These are phyloP conservation scores for Citrullus mucosospermus DNA, from an alignment of 306 rosid species.

Conservation along the genomic window DNA sequence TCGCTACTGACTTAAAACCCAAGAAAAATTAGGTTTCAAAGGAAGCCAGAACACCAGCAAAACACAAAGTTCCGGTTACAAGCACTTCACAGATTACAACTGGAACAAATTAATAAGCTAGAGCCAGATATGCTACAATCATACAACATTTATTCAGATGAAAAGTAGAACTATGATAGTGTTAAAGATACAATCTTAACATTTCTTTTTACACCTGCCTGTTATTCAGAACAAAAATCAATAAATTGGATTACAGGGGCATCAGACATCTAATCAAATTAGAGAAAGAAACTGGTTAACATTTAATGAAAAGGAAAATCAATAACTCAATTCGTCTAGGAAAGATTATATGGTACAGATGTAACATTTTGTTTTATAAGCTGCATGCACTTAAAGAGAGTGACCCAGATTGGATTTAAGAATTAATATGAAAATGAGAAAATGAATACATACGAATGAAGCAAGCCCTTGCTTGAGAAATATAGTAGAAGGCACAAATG, in stretches of 20 bases:
- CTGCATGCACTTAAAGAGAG: background rate
- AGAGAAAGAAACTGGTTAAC: background rate
- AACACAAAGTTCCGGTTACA: background rate
- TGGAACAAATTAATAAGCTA: background rate
- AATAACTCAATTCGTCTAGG: background rate
- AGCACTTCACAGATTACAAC: background rate
- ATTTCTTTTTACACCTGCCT: background rate
- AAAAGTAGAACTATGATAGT: background rate
- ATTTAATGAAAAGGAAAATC: background rate
- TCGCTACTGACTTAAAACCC: background rate
- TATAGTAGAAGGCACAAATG: constrained; percentile 77
- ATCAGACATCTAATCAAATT: background rate
- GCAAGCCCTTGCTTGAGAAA: constrained; percentile 83
- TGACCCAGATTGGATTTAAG: background rate
- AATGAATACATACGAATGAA: constrained; percentile 59
- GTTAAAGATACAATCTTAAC: background rate
- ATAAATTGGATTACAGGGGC: background rate
- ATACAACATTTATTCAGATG: background rate
- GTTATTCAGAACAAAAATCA: background rate
- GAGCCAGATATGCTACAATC: background rate
- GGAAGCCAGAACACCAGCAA: background rate
- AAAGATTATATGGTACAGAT: background rate
- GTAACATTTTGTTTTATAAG: background rate
- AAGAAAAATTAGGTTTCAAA: background rate
- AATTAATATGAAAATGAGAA: constrained; percentile 3